phyloP scores from a whole-genome alignment of 495 filamentous ascomycete genomes.

The Neurospora tetraspora region DNA sequence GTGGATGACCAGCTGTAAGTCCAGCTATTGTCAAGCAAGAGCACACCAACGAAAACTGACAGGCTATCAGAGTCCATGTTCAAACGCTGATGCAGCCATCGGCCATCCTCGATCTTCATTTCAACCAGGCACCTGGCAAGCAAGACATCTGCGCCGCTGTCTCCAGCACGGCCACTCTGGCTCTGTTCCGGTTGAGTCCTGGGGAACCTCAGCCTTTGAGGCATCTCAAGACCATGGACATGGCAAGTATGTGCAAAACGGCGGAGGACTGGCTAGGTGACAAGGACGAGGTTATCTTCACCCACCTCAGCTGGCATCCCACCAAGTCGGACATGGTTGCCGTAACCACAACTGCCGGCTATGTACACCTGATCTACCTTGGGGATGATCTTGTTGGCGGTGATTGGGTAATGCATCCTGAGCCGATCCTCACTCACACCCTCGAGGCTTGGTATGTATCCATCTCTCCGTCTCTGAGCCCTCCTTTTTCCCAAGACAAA shows the following conservation, averaged over 20 bases:
- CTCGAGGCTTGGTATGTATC: slow-evolving; percentile 62
- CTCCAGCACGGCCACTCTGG: slow-evolving; percentile 59
- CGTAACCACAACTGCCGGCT: slow-evolving; percentile 59
- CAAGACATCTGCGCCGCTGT: slow-evolving; percentile 54
- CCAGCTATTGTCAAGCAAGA: background rate
- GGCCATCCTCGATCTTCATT: slow-evolving; percentile 80
- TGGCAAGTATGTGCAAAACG: slow-evolving; percentile 10
- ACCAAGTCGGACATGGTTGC: slow-evolving; percentile 38
- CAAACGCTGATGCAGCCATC: slow-evolving; percentile 48
- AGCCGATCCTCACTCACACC: slow-evolving; percentile 30
- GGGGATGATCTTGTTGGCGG: slow-evolving; percentile 5
- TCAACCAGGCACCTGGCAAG: slow-evolving; percentile 45
- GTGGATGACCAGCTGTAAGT: slow-evolving; percentile 44
- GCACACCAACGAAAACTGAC: slow-evolving; percentile 10
- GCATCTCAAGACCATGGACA: slow-evolving; percentile 21
- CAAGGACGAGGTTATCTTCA: slow-evolving; percentile 44
- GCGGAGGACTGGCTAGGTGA: background rate
- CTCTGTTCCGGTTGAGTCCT: slow-evolving; percentile 45
- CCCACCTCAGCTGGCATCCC: slow-evolving; percentile 66
- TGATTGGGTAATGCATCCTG: slow-evolving; percentile 11
- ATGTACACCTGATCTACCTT: slow-evolving; percentile 41
- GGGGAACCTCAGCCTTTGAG: slow-evolving; percentile 17
- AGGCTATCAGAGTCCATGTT: slow-evolving; percentile 22
- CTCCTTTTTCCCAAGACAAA: background rate
- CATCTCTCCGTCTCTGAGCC: slow-evolving; percentile 28